These are phyloP conservation scores for Serendipita sp. DNA, from an alignment of 768 basidiomycete species.

Conservation along the genomic window DNA sequence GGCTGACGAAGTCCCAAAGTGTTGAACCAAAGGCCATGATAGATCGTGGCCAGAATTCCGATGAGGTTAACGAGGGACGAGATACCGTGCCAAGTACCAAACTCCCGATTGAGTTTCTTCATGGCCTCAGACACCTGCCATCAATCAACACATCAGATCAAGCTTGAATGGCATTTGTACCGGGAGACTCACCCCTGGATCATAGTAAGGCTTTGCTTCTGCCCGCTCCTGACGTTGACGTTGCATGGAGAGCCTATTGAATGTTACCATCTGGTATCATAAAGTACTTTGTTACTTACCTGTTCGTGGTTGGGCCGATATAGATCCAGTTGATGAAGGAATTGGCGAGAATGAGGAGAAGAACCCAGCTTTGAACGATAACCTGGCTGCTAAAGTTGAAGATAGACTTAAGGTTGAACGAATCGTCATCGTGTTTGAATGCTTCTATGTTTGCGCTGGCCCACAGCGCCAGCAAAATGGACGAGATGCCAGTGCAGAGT, in stretches of 20 bases:
- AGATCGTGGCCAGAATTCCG: conserved; percentile 41
- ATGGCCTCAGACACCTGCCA: conserved; percentile 48
- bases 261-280: background rate
- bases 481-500: conserved; percentile 38
- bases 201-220: conserved; percentile 52
- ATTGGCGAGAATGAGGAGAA: conserved; percentile 30
- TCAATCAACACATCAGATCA: background rate
- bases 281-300: conserved; percentile 26
- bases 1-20: conserved; percentile 29
- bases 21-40: conserved; percentile 62
- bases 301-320: conserved; percentile 58
- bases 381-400: conserved; percentile 36
- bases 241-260: conserved; percentile 53
- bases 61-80: conserved; percentile 51
- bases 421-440: conserved; percentile 13
- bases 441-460: conserved; percentile 42
- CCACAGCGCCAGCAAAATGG: conserved; percentile 43
- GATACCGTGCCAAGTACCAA: conserved; percentile 51
- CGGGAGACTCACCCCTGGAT: conserved; percentile 37
- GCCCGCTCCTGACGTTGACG: conserved; percentile 59
- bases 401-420: conserved; percentile 23
- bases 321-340: conserved; percentile 52
- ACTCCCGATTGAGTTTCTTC: conserved; percentile 51
- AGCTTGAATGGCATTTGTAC: conserved; percentile 10
- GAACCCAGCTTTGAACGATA: conserved; percentile 48